A percentile compares a stretch with the other conserved stretches of the same genome.
Conservation (phyloP, 257 asterid species). For the Scutellaria barbata region DNA sequence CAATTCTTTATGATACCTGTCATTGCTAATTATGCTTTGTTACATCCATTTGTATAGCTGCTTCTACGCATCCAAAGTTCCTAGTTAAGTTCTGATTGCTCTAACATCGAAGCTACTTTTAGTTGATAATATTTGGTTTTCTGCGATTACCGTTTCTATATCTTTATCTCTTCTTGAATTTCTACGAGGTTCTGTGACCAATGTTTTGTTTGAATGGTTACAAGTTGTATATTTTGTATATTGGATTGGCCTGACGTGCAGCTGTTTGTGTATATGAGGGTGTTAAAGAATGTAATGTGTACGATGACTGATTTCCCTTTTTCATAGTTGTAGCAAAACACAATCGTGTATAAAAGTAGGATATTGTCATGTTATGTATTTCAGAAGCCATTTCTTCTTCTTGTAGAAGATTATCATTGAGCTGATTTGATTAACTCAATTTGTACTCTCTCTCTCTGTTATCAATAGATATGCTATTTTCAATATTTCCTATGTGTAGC, state of each 20-base stretch:
- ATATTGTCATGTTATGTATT: neutral
- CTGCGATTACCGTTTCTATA: neutral
- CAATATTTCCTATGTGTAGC: too few relatives aligned
- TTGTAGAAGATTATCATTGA: neutral
- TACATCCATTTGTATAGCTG: slow-evolving; percentile 7
- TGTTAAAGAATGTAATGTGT: neutral
- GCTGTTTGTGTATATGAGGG: neutral
- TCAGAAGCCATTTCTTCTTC: neutral
- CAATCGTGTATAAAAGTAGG: neutral
- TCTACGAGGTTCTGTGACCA: neutral
- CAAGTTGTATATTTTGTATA: neutral
- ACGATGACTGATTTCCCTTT: neutral
- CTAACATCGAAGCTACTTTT: slow-evolving; percentile 10
- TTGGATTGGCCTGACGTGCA: neutral
- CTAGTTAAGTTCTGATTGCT: neutral
- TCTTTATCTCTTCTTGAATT: neutral
- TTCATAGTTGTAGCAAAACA: neutral
- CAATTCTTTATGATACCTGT: neutral
- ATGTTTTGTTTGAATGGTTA: slow-evolving; percentile 13
- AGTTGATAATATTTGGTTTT: neutral
- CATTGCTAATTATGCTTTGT: neutral
- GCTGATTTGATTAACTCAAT: too few relatives aligned
- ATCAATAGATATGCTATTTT: too few relatives aligned
- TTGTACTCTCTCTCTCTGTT: too few relatives aligned
- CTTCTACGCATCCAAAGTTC: slow-evolving; percentile 1